phyloP scores from a whole-genome alignment of 805 yeast species.

The Candida lessepsii region DNA sequence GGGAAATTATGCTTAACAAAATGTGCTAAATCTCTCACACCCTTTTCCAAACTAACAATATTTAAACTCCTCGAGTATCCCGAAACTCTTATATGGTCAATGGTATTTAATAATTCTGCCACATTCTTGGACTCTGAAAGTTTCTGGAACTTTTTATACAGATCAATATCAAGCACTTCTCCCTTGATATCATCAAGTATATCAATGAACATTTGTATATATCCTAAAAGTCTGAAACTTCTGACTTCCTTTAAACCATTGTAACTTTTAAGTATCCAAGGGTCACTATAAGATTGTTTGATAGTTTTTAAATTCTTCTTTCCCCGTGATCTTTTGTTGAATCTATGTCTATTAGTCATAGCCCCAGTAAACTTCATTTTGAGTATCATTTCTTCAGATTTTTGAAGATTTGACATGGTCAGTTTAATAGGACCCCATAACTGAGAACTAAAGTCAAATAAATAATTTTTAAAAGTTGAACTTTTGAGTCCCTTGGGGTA shows the following conservation, averaged over 20 bases:
- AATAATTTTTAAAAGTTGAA: constrained; percentile 20
- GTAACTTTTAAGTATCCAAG: constrained; percentile 9
- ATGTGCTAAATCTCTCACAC: too few relatives aligned
- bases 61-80: too few relatives aligned
- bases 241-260: neutral
- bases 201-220: too few relatives aligned
- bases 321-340: constrained; percentile 16
- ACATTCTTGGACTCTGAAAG: too few relatives aligned
- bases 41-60: too few relatives aligned
- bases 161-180: too few relatives aligned
- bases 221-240: neutral
- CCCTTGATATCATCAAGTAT: too few relatives aligned
- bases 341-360: constrained; percentile 19
- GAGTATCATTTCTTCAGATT: constrained; percentile 19
- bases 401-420: constrained; percentile 28
- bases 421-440: constrained; percentile 27
- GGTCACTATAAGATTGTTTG: constrained; percentile 9
- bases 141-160: too few relatives aligned
- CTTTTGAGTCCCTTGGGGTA: constrained; percentile 19
- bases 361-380: constrained; percentile 20
- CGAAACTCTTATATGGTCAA: too few relatives aligned
- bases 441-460: constrained; percentile 26
- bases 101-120: too few relatives aligned
- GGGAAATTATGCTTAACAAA: too few relatives aligned
- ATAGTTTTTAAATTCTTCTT: constrained; percentile 3